Evolutionary conservation across 805 yeast species (phyloP).

Genomic region (Ogataea henricii): DNA sequence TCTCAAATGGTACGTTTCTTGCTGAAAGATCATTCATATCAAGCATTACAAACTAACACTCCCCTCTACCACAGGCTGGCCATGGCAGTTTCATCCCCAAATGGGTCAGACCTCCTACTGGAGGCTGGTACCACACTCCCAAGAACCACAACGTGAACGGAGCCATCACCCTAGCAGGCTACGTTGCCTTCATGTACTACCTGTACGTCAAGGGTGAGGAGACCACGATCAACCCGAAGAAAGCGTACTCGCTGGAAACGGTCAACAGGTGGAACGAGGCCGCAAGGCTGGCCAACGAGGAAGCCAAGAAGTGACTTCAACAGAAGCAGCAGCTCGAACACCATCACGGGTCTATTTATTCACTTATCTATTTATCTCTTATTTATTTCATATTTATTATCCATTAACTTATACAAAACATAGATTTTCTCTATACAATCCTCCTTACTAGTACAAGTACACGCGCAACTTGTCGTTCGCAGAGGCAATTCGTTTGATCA

Average conservation of each 20-base stretch:
- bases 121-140: slow-evolving; percentile 61
- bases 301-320: slow-evolving; percentile 7
- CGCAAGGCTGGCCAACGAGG: slow-evolving; percentile 31
- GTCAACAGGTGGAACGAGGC: slow-evolving; percentile 50
- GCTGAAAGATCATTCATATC: background rate
- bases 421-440: background rate
- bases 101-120: slow-evolving; percentile 46
- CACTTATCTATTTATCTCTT: slow-evolving; percentile 1
- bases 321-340: background rate
- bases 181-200: slow-evolving; percentile 35
- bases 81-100: slow-evolving; percentile 31
- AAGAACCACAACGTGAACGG: slow-evolving; percentile 50
- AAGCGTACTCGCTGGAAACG: slow-evolving; percentile 40
- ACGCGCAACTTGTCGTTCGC: slow-evolving; percentile 46
- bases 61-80: slow-evolving; percentile 7
- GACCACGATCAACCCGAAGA: slow-evolving; percentile 37
- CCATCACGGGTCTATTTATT: background rate
- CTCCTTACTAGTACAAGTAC: slow-evolving; percentile 43
- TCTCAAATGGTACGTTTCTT: slow-evolving; percentile 11
- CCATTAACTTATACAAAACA: background rate
- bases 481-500: slow-evolving; percentile 41
- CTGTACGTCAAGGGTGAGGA: slow-evolving; percentile 42
- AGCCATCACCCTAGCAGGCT: slow-evolving; percentile 41
- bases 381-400: slow-evolving; percentile 9
- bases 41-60: background rate